phyloP scores from a whole-genome alignment of 148 eudicot genomes.

The Linanthus parryae region DNA sequence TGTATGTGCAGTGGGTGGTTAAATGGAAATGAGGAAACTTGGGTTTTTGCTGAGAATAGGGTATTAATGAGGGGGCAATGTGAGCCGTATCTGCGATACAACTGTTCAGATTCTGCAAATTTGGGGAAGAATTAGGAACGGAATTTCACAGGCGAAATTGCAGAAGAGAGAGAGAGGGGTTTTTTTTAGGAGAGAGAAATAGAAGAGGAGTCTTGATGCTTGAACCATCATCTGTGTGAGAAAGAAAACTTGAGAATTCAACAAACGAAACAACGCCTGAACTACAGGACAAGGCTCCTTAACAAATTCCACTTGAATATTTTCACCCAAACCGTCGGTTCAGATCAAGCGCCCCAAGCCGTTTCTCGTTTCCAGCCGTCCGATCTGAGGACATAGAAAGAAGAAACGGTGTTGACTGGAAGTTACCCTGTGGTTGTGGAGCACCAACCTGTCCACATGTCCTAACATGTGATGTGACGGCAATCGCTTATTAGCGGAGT shows the following conservation, averaged over 20 bases:
- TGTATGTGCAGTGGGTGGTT: too few relatives aligned
- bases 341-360: slow-evolving; percentile 2
- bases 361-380: background rate
- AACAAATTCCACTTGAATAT: background rate
- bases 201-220: background rate
- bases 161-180: background rate
- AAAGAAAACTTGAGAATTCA: slow-evolving; percentile 3
- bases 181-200: slow-evolving; percentile 6
- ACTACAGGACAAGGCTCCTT: slow-evolving; percentile 9
- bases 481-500: too few relatives aligned
- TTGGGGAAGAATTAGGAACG: background rate
- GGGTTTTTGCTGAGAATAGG: too few relatives aligned
- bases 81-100: background rate
- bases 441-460: too few relatives aligned
- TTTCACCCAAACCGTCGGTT: background rate
- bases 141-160: background rate
- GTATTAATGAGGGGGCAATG: too few relatives aligned
- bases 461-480: too few relatives aligned
- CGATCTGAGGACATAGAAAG: slow-evolving; percentile 4
- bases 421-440: too few relatives aligned
- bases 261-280: slow-evolving; percentile 8
- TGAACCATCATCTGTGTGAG: slow-evolving; percentile 10
- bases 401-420: too few relatives aligned
- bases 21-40: too few relatives aligned
- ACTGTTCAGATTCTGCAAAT: slow-evolving; percentile 23